These are phyloP conservation scores for Schizothecium vesticola DNA, from an alignment of 495 filamentous ascomycete species.

Conservation along the genomic window DNA sequence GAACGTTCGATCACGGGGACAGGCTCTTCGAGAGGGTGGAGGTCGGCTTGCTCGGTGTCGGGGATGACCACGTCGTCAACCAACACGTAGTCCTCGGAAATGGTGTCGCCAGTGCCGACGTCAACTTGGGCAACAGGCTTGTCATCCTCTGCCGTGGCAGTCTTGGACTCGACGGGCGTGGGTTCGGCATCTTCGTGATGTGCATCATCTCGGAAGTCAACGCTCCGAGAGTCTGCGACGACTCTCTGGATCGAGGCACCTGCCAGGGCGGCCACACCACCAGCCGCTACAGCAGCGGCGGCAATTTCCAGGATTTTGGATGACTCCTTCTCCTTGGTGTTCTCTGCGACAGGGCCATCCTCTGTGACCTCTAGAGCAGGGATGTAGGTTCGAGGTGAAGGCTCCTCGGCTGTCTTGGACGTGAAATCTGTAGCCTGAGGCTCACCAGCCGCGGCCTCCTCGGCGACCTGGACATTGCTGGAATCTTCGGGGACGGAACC, in stretches of 20 bases:
- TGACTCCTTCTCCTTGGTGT: not conserved
- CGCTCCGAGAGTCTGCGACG: not conserved
- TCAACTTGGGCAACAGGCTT: not conserved
- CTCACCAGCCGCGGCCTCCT: slow-evolving; percentile 3
- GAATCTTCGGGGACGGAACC: too few relatives aligned
- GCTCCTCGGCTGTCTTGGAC: not conserved
- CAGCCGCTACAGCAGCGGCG: slow-evolving; percentile 2
- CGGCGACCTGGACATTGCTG: not conserved
- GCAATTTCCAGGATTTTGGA: slow-evolving; percentile 1
- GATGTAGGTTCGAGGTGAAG: not conserved
- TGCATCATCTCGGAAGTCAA: not conserved
- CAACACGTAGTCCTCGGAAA: slow-evolving; percentile 22
- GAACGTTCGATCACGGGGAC: slow-evolving; percentile 13
- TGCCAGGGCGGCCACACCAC: slow-evolving; percentile 5
- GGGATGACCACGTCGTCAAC: slow-evolving; percentile 15
- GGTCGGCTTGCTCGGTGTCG: slow-evolving; percentile 6
- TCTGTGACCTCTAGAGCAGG: not conserved
- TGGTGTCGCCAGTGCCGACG: slow-evolving; percentile 1
- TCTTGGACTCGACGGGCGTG: not conserved
- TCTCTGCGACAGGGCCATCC: not conserved
- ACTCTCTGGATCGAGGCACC: not conserved
- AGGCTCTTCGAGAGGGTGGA: slow-evolving; percentile 9
- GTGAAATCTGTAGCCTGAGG: not conserved
- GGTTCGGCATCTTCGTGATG: not conserved
- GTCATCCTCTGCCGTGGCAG: not conserved